Base-by-base conservation (phyloP, 768 basidiomycete species). In the Rhodotorula toruloides region DNA sequence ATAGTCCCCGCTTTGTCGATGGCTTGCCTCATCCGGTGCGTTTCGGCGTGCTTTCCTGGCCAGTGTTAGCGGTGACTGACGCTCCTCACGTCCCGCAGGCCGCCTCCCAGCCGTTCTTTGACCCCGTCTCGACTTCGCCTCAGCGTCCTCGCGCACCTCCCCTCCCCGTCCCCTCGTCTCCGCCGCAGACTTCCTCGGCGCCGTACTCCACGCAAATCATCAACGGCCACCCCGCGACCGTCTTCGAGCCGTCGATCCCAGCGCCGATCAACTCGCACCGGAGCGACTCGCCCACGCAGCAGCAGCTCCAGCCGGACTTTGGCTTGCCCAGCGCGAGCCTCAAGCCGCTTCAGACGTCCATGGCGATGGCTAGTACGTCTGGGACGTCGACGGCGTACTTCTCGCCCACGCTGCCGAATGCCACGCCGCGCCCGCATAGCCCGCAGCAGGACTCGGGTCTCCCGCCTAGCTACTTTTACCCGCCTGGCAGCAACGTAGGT, bases 121-220 rank as follows among this genome's bases (percentile, higher is more conserved):
- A 67, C 52, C 66, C 66, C 2, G 61, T 67, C 27, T 67, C 66
- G 37, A 62, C 66, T 12, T 67, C 66, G n/a, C 66, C 66, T 13
- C 53, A 61, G 22, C 66, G 66, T 13, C 61, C 66, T 8, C 57
- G 61, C 19, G 50, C 61, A 0, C 52, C 61, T 25, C 61, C 66
- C 8, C 61, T 61, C 4, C 60, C 60, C 25, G 14, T 16, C 25
- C 29, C 42, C 9, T 11, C 42, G 14, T 11, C 42, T 3, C 57
- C 43, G 44, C 11, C 29, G 44, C 12, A 29, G 31, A 11, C 49
- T 7, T 27, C 22, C 49, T 9, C 57, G 21, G 21, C n/a, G 21
- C 21, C 21, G 21, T 46, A 21, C n/a, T 47, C 61, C 17, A 54
- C 52, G 5, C 42, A 54, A 37, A n/a, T 60, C 44, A 47, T 66